A percentile compares a stretch with the other conserved stretches of the same genome.
These are phyloP conservation scores for Erucastrum elatum DNA, from an alignment of 345 rosid species.

Conservation along the genomic window DNA sequence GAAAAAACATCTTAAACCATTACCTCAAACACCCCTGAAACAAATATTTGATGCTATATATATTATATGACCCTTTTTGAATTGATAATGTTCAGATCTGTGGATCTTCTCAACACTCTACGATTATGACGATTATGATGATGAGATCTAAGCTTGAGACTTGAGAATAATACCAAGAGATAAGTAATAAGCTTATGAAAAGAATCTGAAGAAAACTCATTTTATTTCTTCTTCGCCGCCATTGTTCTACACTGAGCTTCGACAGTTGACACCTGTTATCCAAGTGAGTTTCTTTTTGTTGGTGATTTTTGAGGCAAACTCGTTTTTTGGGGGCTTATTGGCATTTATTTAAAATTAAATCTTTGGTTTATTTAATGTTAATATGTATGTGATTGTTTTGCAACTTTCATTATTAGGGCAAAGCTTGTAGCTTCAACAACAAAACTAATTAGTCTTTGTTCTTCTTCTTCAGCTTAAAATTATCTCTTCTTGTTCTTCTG, in stretches of 20 bases:
- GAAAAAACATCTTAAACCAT: not conserved
- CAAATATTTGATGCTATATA: not conserved
- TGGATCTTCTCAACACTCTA: conserved; percentile 13
- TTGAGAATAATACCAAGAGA: conserved; percentile 7
- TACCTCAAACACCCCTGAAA: not conserved
- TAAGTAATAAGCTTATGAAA: conserved; percentile 6
- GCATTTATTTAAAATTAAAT: not conserved
- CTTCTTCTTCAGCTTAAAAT: not conserved
- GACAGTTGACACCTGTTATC: conserved; percentile 43
- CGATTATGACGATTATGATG: not conserved
- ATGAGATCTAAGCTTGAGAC: conserved; percentile 33
- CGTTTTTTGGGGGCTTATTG: conserved; percentile 2
- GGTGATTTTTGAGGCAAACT: conserved; percentile 38
- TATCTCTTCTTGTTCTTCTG: not conserved
- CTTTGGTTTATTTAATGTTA: conserved; percentile 12
- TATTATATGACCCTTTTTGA: not conserved
- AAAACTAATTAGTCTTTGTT: not conserved
- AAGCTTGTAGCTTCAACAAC: conserved; percentile 17
- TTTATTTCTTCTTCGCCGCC: conserved; percentile 18
- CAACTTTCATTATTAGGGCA: conserved; percentile 33
- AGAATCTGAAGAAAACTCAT: conserved; percentile 2
- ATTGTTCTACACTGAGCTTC: conserved; percentile 34
- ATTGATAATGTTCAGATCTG: conserved; percentile 33
- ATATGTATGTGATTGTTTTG: conserved; percentile 9
- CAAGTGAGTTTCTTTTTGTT: conserved; percentile 40